Conservation (phyloP, 2,329 filamentous ascomycete species). For the Aspergillus pseudoviridinutans region DNA sequence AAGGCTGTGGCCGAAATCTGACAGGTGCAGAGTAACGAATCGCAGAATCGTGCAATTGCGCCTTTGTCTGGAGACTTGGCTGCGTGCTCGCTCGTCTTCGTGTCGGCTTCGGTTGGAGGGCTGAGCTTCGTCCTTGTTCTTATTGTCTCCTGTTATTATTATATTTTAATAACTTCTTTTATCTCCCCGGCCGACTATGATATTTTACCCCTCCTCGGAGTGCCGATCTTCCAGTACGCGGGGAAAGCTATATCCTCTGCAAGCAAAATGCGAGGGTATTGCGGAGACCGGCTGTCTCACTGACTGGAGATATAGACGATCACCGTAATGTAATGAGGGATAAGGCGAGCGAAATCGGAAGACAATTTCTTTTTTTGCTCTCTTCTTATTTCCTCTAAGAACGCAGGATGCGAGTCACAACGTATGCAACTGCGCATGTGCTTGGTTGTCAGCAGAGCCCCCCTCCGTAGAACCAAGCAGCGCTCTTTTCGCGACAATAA, state of each 20-base stretch:
- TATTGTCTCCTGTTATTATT: conserved; percentile 14
- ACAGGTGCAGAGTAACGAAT: not conserved
- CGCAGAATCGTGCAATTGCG: not conserved
- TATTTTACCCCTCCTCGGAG: conserved; percentile 23
- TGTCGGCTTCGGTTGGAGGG: not conserved
- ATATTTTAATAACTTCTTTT: conserved; percentile 14
- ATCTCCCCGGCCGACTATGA: conserved; percentile 16
- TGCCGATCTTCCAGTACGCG: conserved; percentile 31
- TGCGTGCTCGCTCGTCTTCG: conserved; percentile 4
- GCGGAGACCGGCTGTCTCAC: conserved; percentile 24
- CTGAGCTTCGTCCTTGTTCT: conserved; percentile 12
- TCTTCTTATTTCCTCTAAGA: not conserved
- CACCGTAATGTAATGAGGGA: conserved; percentile 8
- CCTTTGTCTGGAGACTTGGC: conserved; percentile 13
- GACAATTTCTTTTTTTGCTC: not conserved
- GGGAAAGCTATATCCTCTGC: conserved; percentile 32
- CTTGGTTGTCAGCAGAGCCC: conserved; percentile 21
- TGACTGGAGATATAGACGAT: conserved; percentile 19
- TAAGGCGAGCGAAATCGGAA: conserved; percentile 2
- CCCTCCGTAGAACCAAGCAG: conserved; percentile 10
- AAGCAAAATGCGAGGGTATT: conserved; percentile 20
- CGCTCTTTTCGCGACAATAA: conserved; percentile 1
- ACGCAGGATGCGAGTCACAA: conserved; percentile 21
- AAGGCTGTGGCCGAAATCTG: conserved; percentile 2
- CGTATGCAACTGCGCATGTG: conserved; percentile 25